Evolutionary conservation across 257 asterid genomes (phyloP).

Genomic region (Asclepias syriaca): DNA sequence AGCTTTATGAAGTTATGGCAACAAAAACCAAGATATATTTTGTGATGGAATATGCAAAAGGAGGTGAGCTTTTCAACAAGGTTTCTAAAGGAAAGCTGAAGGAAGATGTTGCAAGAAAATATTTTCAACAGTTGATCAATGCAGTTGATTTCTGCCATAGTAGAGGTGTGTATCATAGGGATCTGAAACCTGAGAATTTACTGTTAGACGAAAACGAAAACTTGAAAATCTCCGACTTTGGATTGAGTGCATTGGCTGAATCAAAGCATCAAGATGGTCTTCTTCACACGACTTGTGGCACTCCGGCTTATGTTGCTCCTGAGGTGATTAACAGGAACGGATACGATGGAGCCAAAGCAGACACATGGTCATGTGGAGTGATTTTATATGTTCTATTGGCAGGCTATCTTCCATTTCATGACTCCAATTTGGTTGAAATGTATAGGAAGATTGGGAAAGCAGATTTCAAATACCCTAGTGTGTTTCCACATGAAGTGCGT

Average conservation of each 20-base stretch:
- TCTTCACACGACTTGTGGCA: constrained; percentile 82
- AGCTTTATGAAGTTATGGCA: constrained; percentile 81
- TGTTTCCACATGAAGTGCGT: constrained; percentile 60
- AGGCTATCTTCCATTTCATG: constrained; percentile 76
- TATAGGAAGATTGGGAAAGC: constrained; percentile 65
- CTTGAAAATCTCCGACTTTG: constrained; percentile 72
- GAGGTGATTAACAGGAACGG: constrained; percentile 72
- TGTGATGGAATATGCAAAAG: constrained; percentile 74
- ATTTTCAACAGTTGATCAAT: constrained; percentile 53
- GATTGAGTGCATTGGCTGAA: constrained; percentile 66
- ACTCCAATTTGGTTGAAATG: constrained; percentile 72
- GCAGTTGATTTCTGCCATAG: constrained; percentile 86
- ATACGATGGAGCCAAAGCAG: constrained; percentile 72
- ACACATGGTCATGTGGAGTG: constrained; percentile 88
- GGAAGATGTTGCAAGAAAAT: constrained; percentile 53
- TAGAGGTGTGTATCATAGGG: constrained; percentile 82
- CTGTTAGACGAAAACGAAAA: constrained; percentile 62
- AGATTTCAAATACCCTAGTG: constrained; percentile 55
- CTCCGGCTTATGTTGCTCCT: constrained; percentile 87
- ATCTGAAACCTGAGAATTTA: constrained; percentile 74
- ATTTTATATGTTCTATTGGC: constrained; percentile 61
- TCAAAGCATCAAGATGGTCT: constrained; percentile 67
- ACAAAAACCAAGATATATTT: constrained; percentile 76
- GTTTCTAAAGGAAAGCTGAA: constrained; percentile 61
- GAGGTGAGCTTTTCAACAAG: constrained; percentile 75